Base-by-base conservation (phyloP, 2,329 filamentous ascomycete species). In the Teratosphaeria nubilosa region DNA sequence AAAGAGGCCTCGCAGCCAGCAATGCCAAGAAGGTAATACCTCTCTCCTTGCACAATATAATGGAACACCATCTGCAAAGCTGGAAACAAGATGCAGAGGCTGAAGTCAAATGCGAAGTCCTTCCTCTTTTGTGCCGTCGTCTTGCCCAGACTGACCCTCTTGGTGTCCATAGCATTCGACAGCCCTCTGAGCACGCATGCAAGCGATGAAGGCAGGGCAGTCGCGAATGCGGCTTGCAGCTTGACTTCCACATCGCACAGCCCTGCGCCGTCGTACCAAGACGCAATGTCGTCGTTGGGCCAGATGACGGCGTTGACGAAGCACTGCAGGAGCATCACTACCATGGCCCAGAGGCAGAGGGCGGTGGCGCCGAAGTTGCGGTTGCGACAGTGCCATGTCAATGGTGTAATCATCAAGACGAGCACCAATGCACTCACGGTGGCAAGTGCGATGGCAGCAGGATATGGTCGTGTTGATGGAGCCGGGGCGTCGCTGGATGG, bases 181-280 rank as follows among this genome's bases (percentile, higher is more conserved):
- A 88, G 76, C 53, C 77, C 80, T 53, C 82, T 77, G 59, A 86
- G 79, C 54, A 88, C 81, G 66, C 84, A 82, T 25, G 77, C 71
- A 9, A 84, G 67, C 6, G 78, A 75, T 9, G 80, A 79, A 3
- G 81, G 74, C 16, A 83, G 70, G 1, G 78, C 82, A 0, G 82
- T 75, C 20, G 76, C 75, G 9, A 76, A 72, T 3, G 79, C 82
- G 25, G 81, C 74, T 59, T 80, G 76, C 34, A 88, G 65, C 61
- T 85, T 83, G 56, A 79, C 75, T 63, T 87, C 78, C 54, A 88
- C 73, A 68, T 89, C 86, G 71, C 86, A 89, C 59, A 86, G 79
- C 2, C 78, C 79, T 5, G 69, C 66, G 4, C 86, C 86, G 59
- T 78, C 70, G 78, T 79, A 88, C 79, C 81, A 84, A 5, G 72